phyloP scores from a whole-genome alignment of 306 rosid genomes.

The Lagenaria siceraria region DNA sequence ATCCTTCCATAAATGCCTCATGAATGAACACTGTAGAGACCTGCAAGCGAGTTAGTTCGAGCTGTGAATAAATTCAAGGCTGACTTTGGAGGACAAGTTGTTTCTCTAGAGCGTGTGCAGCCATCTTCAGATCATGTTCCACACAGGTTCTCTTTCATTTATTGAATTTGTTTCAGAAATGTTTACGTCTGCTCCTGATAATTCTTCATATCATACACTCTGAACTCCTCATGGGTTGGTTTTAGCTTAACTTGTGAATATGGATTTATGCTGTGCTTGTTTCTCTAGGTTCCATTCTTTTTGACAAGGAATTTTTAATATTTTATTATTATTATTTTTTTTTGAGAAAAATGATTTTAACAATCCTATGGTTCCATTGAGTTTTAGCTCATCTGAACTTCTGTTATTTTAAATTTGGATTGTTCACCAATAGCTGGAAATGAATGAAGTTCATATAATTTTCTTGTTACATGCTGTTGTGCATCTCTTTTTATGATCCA shows the following conservation, averaged over 20 bases:
- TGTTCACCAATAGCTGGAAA: not conserved
- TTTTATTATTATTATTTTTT: too few relatives aligned
- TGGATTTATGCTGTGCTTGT: not conserved
- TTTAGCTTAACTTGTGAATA: not conserved
- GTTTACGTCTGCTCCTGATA: not conserved
- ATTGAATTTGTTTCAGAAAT: not conserved
- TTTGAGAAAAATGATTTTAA: not conserved
- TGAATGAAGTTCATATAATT: not conserved
- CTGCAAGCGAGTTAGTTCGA: constrained; percentile 75
- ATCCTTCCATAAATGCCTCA: constrained; percentile 1
- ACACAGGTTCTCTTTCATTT: constrained; percentile 47
- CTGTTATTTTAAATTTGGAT: not conserved
- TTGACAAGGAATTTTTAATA: not conserved
- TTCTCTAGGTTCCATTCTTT: not conserved
- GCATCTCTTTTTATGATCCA: not conserved
- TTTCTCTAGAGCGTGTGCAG: constrained; percentile 88
- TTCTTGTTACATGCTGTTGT: not conserved
- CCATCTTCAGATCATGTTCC: constrained; percentile 97
- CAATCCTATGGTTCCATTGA: not conserved
- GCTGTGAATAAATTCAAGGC: constrained; percentile 87
- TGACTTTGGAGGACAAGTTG: constrained; percentile 84
- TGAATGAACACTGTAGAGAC: constrained; percentile 35
- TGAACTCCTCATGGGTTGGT: not conserved
- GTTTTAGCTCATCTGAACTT: not conserved
- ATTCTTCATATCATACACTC: not conserved